phyloP scores from a whole-genome alignment of 2,329 filamentous ascomycete genomes.

The Scytalidium sp. region DNA sequence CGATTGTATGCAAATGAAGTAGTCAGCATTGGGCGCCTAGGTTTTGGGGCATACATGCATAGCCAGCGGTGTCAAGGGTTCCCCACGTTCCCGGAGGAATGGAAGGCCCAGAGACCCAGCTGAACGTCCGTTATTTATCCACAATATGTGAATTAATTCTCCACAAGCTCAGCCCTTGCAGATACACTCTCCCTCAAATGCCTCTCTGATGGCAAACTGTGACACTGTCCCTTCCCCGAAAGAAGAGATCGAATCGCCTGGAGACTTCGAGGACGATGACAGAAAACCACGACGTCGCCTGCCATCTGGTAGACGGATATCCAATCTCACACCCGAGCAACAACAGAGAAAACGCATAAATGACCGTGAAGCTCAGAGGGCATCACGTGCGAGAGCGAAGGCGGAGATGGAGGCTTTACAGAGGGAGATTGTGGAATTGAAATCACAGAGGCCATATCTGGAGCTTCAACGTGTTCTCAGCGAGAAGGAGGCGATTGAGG shows the following conservation, averaged over 20 bases:
- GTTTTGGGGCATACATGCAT: too few relatives aligned
- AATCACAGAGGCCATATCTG: slow-evolving; percentile 75
- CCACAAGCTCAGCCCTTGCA: too few relatives aligned
- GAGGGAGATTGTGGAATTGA: slow-evolving; percentile 70
- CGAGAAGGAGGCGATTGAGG: slow-evolving; percentile 74
- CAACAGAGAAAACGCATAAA: slow-evolving; percentile 85
- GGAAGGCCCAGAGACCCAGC: too few relatives aligned
- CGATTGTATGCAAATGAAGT: too few relatives aligned
- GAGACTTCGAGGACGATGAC: not conserved
- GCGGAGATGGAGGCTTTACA: slow-evolving; percentile 81
- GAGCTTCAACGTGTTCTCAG: slow-evolving; percentile 74
- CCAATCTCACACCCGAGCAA: slow-evolving; percentile 84
- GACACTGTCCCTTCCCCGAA: not conserved
- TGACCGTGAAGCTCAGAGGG: slow-evolving; percentile 85
- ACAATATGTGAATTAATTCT: too few relatives aligned
- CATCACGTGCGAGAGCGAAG: slow-evolving; percentile 83
- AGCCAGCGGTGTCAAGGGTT: too few relatives aligned
- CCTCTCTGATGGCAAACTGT: not conserved
- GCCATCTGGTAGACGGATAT: slow-evolving; percentile 56
- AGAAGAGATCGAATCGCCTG: not conserved
- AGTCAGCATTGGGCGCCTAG: too few relatives aligned
- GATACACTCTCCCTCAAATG: too few relatives aligned
- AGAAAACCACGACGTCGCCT: not conserved
- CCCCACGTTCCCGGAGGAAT: too few relatives aligned
- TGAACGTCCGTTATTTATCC: too few relatives aligned